Evolutionary conservation across 108 stramenopile species (phyloP).

Genomic region (Cyclotella sp.): DNA sequence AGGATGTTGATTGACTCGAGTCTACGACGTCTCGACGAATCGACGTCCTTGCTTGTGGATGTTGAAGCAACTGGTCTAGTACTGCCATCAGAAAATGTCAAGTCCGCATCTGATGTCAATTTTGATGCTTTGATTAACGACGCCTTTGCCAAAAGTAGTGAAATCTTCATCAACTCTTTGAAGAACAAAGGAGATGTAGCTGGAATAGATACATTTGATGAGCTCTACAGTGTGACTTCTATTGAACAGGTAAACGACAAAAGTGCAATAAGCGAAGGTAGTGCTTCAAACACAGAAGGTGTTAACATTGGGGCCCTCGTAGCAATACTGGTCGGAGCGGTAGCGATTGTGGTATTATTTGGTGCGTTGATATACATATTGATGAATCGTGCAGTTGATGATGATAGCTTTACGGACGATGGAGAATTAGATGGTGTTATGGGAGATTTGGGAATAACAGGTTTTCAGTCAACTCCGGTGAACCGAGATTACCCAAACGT

Average conservation of each 20-base stretch:
- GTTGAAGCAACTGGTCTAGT: slow-evolving; percentile 11
- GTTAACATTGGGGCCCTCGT: slow-evolving; percentile 2
- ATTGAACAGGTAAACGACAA: slow-evolving; percentile 13
- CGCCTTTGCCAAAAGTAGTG: slow-evolving; percentile 17
- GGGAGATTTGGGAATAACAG: neutral
- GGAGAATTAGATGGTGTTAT: neutral
- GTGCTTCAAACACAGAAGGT: neutral
- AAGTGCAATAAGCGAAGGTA: neutral
- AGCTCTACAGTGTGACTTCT: slow-evolving; percentile 9
- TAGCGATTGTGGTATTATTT: neutral
- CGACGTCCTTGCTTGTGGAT: slow-evolving; percentile 33
- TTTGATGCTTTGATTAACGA: slow-evolving; percentile 25
- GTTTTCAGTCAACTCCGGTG: neutral
- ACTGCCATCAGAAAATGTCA: slow-evolving; percentile 6
- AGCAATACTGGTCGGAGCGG: slow-evolving; percentile 5
- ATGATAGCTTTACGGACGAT: slow-evolving; percentile 14
- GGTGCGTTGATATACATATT: neutral
- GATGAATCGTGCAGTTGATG: neutral
- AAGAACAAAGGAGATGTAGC: slow-evolving; percentile 30
- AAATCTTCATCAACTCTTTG: slow-evolving; percentile 14
- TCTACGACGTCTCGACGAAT: slow-evolving; percentile 15
- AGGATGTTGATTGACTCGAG: slow-evolving; percentile 5
- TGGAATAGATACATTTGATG: slow-evolving; percentile 39
- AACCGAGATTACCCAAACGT: neutral
- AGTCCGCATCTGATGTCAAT: slow-evolving; percentile 6